Evolutionary conservation across 208 protist genomes (phyloP).

Genomic region (Crithidia sp.): DNA sequence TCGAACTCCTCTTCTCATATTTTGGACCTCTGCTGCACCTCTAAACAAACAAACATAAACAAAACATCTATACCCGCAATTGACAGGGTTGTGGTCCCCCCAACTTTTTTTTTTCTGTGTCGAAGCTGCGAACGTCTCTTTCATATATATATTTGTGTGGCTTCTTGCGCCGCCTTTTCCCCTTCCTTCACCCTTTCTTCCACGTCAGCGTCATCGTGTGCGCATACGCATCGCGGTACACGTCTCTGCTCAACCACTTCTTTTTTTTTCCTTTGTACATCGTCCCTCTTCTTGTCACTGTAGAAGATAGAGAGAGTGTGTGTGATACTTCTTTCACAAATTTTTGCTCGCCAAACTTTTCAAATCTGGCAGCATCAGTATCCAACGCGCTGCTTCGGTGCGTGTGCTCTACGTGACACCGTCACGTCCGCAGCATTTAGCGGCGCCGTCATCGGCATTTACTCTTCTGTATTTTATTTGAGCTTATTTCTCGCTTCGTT

Average conservation of each 20-base stretch:
- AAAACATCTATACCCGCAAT: no score
- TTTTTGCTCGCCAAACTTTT: no score
- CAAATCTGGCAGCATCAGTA: no score
- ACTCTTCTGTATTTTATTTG: slow-evolving; percentile 9
- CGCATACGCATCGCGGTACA: not conserved
- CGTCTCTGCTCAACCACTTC: not conserved
- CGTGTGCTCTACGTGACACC: not conserved
- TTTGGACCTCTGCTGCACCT: not conserved
- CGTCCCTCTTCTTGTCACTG: not conserved
- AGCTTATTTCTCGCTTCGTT: not conserved
- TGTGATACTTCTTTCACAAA: no score
- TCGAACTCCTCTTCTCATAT: not conserved
- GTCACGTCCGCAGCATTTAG: no score
- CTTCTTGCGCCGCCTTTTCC: no score
- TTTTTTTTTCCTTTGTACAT: not conserved
- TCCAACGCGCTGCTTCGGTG: not conserved
- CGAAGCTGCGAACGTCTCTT: not conserved
- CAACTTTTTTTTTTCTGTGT: not conserved
- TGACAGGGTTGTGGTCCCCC: not conserved
- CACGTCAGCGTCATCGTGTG: not conserved
- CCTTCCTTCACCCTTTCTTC: no score
- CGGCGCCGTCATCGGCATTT: not conserved
- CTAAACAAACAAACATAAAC: not conserved
- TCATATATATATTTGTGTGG: not conserved
- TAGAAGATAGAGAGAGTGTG: no score